These are phyloP conservation scores for Paramyrothecium sp. DNA, from an alignment of 2,329 filamentous ascomycete species.

Conservation along the genomic window DNA sequence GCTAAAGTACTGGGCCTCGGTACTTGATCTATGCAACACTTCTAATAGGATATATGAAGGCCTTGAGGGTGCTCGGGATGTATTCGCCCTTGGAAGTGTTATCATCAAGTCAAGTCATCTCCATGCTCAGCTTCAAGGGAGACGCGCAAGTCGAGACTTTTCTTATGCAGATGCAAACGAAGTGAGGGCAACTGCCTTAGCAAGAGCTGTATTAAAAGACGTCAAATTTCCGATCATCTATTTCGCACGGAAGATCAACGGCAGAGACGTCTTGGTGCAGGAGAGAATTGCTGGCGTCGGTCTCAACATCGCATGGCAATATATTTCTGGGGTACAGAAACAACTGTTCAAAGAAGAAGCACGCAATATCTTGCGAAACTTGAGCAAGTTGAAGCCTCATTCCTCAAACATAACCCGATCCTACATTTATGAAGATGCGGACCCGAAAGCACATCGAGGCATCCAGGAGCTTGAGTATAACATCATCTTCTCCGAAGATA, in stretches of 20 bases:
- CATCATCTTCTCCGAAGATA: slow-evolving; percentile 22
- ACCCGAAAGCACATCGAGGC: slow-evolving; percentile 53
- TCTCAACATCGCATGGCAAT: slow-evolving; percentile 33
- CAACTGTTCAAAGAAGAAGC: slow-evolving; percentile 32
- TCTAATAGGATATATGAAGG: slow-evolving; percentile 27
- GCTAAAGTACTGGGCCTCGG: slow-evolving; percentile 27
- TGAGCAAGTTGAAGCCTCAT: slow-evolving; percentile 22
- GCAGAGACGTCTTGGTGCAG: slow-evolving; percentile 32
- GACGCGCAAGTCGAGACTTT: slow-evolving; percentile 23
- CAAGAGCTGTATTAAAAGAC: slow-evolving; percentile 20
- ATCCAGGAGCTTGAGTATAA: slow-evolving; percentile 30
- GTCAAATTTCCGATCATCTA: slow-evolving; percentile 34
- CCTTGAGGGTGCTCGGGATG: slow-evolving; percentile 31
- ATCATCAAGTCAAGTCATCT: slow-evolving; percentile 37
- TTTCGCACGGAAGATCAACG: slow-evolving; percentile 36
- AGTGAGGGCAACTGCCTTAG: slow-evolving; percentile 28
- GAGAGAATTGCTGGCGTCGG: slow-evolving; percentile 34
- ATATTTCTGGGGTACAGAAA: slow-evolving; percentile 29
- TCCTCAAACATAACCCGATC: slow-evolving; percentile 11
- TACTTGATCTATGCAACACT: slow-evolving; percentile 27
- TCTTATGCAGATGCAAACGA: slow-evolving; percentile 41
- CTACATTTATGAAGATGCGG: slow-evolving; percentile 56
- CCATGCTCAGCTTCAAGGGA: slow-evolving; percentile 10
- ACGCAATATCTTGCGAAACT: slow-evolving; percentile 24
- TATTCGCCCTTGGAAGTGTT: slow-evolving; percentile 38